Base-by-base conservation (phyloP, 2,329 filamentous ascomycete genomes). In the Fusarium pseudonygamai region DNA sequence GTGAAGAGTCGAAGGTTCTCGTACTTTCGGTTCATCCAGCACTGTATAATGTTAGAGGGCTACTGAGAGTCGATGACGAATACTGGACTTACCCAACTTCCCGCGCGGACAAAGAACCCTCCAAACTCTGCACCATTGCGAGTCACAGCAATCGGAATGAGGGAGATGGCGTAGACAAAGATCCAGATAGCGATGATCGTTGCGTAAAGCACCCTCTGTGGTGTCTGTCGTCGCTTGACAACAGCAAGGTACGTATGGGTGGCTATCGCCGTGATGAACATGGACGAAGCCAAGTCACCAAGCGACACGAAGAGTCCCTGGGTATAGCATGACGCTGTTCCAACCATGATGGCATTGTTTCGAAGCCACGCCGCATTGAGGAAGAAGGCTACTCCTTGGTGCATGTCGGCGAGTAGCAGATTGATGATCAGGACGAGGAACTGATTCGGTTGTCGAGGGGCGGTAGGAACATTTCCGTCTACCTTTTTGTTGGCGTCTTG, bases 371-470 rank as follows among this genome's bases (percentile, higher is more conserved):
- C 82, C 8, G 87, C 85, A 69, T 91, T 92, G 55, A 93, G 83
- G 47, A 91, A 75, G 77, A 93, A 93, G 8, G 90, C 89, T 2
- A 89, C 79, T 13, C 89, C 86, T 76, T 93, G 92, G 75, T 91
- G 89, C 62, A 92, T 86, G 74, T 93, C 92, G 66, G 92, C 91
- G 28, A 92, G 81, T 10, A 93, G 83, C 1, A 93, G 86, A 78
- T 93, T 93, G 78, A 92, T 88, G 65, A 93, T 91, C 9, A 93
- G 84, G 1, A 93, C 83, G 34, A 93, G 85, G 76, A 93, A 92
- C 79, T 93, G 92, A 72, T 93, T 93, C 0, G 86, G 86, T 11
- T 84, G 82, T 26, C 82, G 80, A 18, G 77, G 75, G 18, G 47
- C 61, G 15, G 20, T n/a, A 18, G 42, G n/a, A 7, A 5, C 36